These are phyloP conservation scores for Scheffersomyces lignosus DNA, from an alignment of 805 yeast species.

Conservation along the genomic window DNA sequence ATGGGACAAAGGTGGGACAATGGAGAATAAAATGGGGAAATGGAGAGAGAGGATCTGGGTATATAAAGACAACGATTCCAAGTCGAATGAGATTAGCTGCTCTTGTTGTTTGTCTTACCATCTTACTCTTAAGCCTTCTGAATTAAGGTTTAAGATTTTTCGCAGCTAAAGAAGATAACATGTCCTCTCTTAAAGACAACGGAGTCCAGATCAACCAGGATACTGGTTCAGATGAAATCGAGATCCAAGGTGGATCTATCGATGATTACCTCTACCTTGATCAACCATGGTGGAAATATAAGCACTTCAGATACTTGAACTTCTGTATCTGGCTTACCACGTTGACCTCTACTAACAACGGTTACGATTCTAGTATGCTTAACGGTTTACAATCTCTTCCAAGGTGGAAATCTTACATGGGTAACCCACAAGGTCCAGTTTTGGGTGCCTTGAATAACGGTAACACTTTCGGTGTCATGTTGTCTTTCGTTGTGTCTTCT, in stretches of 20 bases:
- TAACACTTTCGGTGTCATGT: slow-evolving; percentile 35
- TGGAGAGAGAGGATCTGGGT: no score
- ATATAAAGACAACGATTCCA: no score
- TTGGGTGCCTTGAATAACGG: slow-evolving; percentile 24
- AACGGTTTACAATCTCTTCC: slow-evolving; percentile 50
- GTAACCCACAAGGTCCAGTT: slow-evolving; percentile 17
- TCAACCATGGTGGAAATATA: slow-evolving; percentile 32
- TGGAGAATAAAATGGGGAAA: no score
- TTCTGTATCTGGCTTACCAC: slow-evolving; percentile 40
- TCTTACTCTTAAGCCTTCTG: no score
- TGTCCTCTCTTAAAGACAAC: not conserved
- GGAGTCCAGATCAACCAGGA: not conserved
- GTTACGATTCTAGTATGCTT: slow-evolving; percentile 35
- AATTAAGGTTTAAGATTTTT: no score
- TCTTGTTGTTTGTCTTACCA: no score
- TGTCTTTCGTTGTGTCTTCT: slow-evolving; percentile 28
- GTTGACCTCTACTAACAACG: slow-evolving; percentile 45
- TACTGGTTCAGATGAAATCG: not conserved
- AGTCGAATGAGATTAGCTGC: no score
- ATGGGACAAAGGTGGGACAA: no score
- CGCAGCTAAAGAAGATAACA: no score
- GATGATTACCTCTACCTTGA: slow-evolving; percentile 7
- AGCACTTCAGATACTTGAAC: slow-evolving; percentile 40
- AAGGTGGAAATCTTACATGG: slow-evolving; percentile 40
- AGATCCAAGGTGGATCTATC: no score